phyloP scores from a whole-genome alignment of 768 basidiomycete species.

The Boletus reticuloceps region DNA sequence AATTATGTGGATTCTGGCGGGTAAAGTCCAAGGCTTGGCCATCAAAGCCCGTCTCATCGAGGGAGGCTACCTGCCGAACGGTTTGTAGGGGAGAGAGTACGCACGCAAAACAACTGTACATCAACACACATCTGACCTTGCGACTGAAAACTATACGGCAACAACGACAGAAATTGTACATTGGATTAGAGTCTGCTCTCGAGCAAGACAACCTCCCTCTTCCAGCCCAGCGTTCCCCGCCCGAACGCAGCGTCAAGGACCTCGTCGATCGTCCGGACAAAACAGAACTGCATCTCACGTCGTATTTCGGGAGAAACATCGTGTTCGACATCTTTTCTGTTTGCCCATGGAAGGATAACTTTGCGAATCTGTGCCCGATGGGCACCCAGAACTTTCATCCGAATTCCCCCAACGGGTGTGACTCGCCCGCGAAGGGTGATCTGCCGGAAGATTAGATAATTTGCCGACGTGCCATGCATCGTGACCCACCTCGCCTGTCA shows the following conservation, averaged over 20 bases:
- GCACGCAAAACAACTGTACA: background rate
- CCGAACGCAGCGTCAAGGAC: slow-evolving; percentile 85
- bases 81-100: background rate
- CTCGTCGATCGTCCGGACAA: slow-evolving; percentile 76
- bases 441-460: slow-evolving; percentile 28
- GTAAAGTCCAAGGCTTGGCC: no score
- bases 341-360: slow-evolving; percentile 81
- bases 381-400: slow-evolving; percentile 88
- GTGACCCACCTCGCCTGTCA: slow-evolving; percentile 79
- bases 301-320: slow-evolving; percentile 76
- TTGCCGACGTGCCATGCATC: background rate
- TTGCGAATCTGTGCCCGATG: slow-evolving; percentile 83
- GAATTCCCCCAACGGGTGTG: slow-evolving; percentile 86
- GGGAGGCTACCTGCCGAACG: background rate
- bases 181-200: slow-evolving; percentile 49
- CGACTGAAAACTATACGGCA: background rate
- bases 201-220: slow-evolving; percentile 46
- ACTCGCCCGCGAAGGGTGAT: slow-evolving; percentile 83
- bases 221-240: slow-evolving; percentile 63
- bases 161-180: background rate
- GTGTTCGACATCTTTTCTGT: slow-evolving; percentile 84
- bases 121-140: background rate
- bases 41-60: no score
- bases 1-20: no score
- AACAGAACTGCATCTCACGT: slow-evolving; percentile 76